Evolutionary conservation across 345 rosid genomes (phyloP).

Genomic region (Gossypium australe): DNA sequence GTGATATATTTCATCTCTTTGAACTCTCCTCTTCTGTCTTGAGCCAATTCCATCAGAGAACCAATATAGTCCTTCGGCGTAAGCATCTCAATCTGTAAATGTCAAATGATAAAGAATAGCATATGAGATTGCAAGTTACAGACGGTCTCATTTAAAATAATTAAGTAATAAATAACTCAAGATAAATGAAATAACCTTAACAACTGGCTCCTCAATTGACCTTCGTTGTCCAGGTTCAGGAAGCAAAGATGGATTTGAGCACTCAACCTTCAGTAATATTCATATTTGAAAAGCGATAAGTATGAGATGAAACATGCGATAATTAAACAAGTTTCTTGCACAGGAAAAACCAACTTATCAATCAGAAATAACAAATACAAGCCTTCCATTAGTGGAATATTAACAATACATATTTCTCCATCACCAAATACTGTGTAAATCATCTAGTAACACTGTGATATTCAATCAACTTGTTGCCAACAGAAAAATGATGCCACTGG

Average conservation of each 20-base stretch:
- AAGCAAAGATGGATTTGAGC: constrained; percentile 95
- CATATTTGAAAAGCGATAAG: constrained; percentile 17
- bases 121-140: neutral
- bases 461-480: neutral
- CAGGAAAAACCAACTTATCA: constrained; percentile 1
- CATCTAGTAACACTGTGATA: constrained; percentile 1
- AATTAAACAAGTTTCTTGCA: constrained; percentile 6
- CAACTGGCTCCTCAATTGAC: constrained; percentile 88
- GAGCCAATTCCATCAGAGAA: constrained; percentile 93
- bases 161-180: constrained; percentile 6
- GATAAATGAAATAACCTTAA: constrained; percentile 54
- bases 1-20: constrained; percentile 92
- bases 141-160: neutral
- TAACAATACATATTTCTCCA: neutral
- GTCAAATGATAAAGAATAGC: constrained; percentile 21
- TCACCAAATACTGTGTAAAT: neutral
- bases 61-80: constrained; percentile 97
- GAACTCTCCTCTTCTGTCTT: constrained; percentile 93
- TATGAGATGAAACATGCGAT: constrained; percentile 8
- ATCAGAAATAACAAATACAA: neutral
- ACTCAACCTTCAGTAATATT: constrained; percentile 62
- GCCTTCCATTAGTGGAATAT: neutral
- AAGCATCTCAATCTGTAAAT: constrained; percentile 80
- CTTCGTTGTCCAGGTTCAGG: constrained; percentile 92
- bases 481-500: neutral